Conservation (phyloP, 2,329 filamentous ascomycete genomes). For the Zymoseptoria tritici region DNA sequence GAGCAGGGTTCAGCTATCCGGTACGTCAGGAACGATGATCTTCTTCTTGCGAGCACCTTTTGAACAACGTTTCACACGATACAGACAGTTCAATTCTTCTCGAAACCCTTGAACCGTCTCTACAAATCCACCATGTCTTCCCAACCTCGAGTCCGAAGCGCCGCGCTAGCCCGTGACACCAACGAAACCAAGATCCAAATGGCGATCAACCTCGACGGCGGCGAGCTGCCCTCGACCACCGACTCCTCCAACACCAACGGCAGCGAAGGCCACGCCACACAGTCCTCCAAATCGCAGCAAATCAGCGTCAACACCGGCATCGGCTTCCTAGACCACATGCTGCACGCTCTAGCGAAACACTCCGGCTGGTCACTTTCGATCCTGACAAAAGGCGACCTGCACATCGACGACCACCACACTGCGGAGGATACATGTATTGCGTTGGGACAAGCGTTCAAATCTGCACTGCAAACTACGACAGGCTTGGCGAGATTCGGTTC, state of each 20-base stretch:
- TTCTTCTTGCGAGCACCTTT: neutral
- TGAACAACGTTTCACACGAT: neutral
- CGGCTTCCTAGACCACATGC: slow-evolving; percentile 97
- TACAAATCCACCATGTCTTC: slow-evolving; percentile 18
- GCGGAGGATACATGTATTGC: slow-evolving; percentile 93
- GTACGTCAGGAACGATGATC: neutral
- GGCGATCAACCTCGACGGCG: slow-evolving; percentile 88
- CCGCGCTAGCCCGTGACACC: slow-evolving; percentile 77
- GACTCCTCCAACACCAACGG: slow-evolving; percentile 52
- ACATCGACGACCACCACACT: slow-evolving; percentile 98
- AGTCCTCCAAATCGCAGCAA: slow-evolving; percentile 73
- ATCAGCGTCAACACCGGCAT: slow-evolving; percentile 90
- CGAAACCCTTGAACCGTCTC: neutral
- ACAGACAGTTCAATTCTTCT: neutral
- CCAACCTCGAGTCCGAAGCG: slow-evolving; percentile 51
- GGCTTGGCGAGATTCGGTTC: slow-evolving; percentile 86
- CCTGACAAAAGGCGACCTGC: slow-evolving; percentile 77
- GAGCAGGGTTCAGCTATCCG: neutral
- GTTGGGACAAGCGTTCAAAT: slow-evolving; percentile 74
- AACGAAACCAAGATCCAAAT: slow-evolving; percentile 98
- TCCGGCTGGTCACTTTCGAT: slow-evolving; percentile 85
- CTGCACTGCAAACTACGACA: slow-evolving; percentile 66
- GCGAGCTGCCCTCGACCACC: slow-evolving; percentile 41
- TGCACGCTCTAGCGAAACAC: slow-evolving; percentile 94
- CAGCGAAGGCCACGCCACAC: slow-evolving; percentile 62